Evolutionary conservation across 2,329 filamentous ascomycete genomes (phyloP), one percentile per base, ranked within the genome.

Genomic region (Coleophoma crateriformis): DNA sequence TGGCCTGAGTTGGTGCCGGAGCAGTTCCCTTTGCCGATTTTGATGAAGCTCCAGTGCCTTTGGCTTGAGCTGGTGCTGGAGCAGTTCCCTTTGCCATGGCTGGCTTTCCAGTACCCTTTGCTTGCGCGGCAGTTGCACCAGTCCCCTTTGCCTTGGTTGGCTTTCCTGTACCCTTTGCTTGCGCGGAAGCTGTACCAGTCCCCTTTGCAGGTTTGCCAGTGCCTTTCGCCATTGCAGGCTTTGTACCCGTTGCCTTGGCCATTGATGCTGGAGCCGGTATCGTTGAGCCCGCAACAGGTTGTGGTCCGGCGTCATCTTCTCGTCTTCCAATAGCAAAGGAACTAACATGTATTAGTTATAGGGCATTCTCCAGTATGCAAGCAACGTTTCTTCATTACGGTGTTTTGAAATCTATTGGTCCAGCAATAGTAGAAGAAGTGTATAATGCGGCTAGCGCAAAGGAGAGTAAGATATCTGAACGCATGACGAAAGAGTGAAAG

Each of bases 361-460:
- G 32, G 44, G 12, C 19, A 19, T 6, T 10, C 27, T 22, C 27
- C 37, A n/a, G 32, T 4, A 33, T 42, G 38, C 34, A n/a, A 38
- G 33, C n/a, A 39, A 34, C 43, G 11, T 8, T 37, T 37, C 22
- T 37, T 22, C 5, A 37, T 19, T 17, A 14, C 33, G 22, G 20
- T 13, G 34, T 19, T 6, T 38, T 38, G n/a, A 20, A 20, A 35
- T 55, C 47, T 40, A 53, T 50, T 51, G 53, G 49, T 33, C 50
- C 54, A 50, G 54, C 55, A 54, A 57, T 45, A 50, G 50, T 46
- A 45, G 48, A 47, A 50, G 53, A 53, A 47, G 54, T 50, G 22
- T 51, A 58, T 52, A 59, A 47, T 53, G 56, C 57, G 57, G 48
- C 56, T 52, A 58, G 56, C 55, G 57, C 54, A 32, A 49, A 47